These are phyloP conservation scores for Neurospora crassa DNA, from an alignment of 2,329 filamentous ascomycete species.

Conservation along the genomic window DNA sequence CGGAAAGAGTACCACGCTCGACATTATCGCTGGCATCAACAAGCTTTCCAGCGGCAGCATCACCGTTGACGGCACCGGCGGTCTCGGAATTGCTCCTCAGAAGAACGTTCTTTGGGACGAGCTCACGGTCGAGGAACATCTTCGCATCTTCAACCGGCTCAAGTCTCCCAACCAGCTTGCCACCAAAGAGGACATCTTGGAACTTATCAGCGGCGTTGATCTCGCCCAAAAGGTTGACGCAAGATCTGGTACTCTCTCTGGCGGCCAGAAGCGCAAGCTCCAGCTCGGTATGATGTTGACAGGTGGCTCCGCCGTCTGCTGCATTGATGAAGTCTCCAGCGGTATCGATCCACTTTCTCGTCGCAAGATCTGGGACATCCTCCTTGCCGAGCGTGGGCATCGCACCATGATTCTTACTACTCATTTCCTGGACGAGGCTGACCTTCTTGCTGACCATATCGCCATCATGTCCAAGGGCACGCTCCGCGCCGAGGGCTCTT, in stretches of 20 bases:
- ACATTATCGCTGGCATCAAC: slow-evolving; percentile 76
- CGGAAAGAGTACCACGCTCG: slow-evolving; percentile 83
- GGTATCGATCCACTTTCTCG: slow-evolving; percentile 81
- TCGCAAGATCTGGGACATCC: slow-evolving; percentile 88
- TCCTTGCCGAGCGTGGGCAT: slow-evolving; percentile 71
- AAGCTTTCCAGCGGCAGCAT: slow-evolving; percentile 69
- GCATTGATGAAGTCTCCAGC: slow-evolving; percentile 83
- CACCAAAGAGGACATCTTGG: slow-evolving; percentile 45
- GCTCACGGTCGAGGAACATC: slow-evolving; percentile 76
- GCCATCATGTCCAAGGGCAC: slow-evolving; percentile 78
- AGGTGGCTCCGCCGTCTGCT: slow-evolving; percentile 78
- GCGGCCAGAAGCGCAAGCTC: slow-evolving; percentile 85
- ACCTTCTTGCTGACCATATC: slow-evolving; percentile 81
- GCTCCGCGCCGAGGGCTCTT: slow-evolving; percentile 73
- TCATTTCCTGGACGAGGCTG: slow-evolving; percentile 89
- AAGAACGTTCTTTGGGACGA: slow-evolving; percentile 93
- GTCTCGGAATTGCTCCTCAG: slow-evolving; percentile 80
- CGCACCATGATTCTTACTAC: slow-evolving; percentile 83
- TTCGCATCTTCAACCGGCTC: slow-evolving; percentile 72
- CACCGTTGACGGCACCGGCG: slow-evolving; percentile 65
- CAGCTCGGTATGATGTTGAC: slow-evolving; percentile 95
- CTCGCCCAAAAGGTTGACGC: slow-evolving; percentile 65
- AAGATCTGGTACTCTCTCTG: slow-evolving; percentile 67
- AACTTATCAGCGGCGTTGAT: slow-evolving; percentile 63
- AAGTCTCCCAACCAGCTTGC: slow-evolving; percentile 55